Base-by-base conservation (phyloP, 2,329 filamentous ascomycete genomes). In the Ophiostoma novo-ulmi region DNA sequence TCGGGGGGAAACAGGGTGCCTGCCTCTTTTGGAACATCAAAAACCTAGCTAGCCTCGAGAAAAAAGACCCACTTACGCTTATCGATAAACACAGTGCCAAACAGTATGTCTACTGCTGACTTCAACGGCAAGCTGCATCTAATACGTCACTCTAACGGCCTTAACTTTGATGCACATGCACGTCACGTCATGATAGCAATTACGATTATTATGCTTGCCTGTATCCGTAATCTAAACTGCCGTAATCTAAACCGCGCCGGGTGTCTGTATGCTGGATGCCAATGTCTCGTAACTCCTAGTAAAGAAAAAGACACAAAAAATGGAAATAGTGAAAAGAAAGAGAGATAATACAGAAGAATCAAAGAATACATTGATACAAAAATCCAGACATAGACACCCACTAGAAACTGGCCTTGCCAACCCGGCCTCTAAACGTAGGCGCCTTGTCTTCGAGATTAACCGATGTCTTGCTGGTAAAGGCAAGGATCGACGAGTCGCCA, bases 381-480 rank as follows among this genome's bases (percentile, higher is more conserved):
- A 48, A 5, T 31, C 4, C 44, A 48, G 14, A n/a, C 7, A 58
- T 17, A 26, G 5, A 58, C 8, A 58, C 52, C 52, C 7, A 48
- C 38, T 38, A 69, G 17, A 38, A 69, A 36, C 52, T 31, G 35
- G 20, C n/a, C 35, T 41, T 69, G 35, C n/a, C 39, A 11, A 61
- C 26, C 22, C 41, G 31, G 35, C 41, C 35, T 63, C 22, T 17
- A 20, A 68, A 31, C 48, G 64, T 14, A 26, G 69, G 38, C 11
- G 58, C 26, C n/a, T 44, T 22, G 6, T 68, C 22, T 48, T 86
- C 83, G 26, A 81, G 72, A 52, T 80, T 77, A 39, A 80, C 70
- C 10, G 73, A 72, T 11, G 73, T 72, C 67, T 79, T 80, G 67
- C 77, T 77, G 36, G 81, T 76, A 69, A 84, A 83, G 38, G 81